Conservation (phyloP, 345 rosid genomes). For the Rhizophora mangle region DNA sequence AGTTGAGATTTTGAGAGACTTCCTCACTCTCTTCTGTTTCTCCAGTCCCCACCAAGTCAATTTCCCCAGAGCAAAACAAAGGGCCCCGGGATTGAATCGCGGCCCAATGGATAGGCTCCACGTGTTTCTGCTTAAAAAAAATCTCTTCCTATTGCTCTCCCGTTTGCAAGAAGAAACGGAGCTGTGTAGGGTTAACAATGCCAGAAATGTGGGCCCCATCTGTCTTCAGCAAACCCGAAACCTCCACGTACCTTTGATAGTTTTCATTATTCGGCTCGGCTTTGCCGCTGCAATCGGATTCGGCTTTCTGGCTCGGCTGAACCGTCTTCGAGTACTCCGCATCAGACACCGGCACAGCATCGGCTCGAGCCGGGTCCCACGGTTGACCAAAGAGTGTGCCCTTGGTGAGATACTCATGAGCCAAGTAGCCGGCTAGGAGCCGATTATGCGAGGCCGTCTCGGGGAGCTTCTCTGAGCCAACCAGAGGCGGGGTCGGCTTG, state of each 20-base stretch:
- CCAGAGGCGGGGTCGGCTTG: slow-evolving; percentile 20
- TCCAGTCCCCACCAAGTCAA: too few relatives aligned
- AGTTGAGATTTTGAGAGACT: too few relatives aligned
- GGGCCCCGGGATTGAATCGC: too few relatives aligned
- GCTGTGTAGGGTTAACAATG: slow-evolving; percentile 79
- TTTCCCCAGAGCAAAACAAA: too few relatives aligned
- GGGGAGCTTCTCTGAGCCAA: neutral
- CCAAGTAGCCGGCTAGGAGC: slow-evolving; percentile 77
- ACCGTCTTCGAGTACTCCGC: slow-evolving; percentile 24
- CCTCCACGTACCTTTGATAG: slow-evolving; percentile 57
- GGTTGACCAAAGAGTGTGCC: slow-evolving; percentile 77
- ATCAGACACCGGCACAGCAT: slow-evolving; percentile 17
- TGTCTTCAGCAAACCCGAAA: slow-evolving; percentile 55
- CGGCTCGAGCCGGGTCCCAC: slow-evolving; percentile 41
- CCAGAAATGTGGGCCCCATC: slow-evolving; percentile 65
- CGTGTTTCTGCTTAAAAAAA: slow-evolving; percentile 16
- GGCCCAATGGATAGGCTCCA: slow-evolving; percentile 37
- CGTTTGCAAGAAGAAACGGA: slow-evolving; percentile 53
- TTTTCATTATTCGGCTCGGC: slow-evolving; percentile 34
- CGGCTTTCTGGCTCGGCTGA: slow-evolving; percentile 6
- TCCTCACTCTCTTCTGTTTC: too few relatives aligned
- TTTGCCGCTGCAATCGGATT: neutral
- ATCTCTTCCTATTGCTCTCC: slow-evolving; percentile 18
- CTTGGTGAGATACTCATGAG: slow-evolving; percentile 67
- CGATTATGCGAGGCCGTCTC: slow-evolving; percentile 38